Percentiles rank a stretch among this genome's conserved stretches.
Conservation (phyloP, 345 rosid species). For the Psidium guajava region DNA sequence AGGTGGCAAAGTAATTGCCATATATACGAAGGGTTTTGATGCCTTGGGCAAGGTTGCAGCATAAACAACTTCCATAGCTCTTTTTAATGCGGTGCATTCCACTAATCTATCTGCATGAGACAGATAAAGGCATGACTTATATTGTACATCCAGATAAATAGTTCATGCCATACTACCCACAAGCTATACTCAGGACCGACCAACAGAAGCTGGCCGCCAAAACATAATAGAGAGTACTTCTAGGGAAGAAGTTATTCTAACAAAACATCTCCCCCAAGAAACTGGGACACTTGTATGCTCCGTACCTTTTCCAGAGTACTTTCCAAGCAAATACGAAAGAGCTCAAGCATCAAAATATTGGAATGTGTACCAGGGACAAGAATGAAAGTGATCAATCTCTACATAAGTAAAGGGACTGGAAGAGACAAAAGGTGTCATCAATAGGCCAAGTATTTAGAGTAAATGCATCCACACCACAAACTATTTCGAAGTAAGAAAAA, state of each 20-base stretch:
- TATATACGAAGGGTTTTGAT: conserved; percentile 82
- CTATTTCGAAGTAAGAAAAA: neutral
- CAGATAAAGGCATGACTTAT: neutral
- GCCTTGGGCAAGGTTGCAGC: conserved; percentile 94
- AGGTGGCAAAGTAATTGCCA: conserved; percentile 76
- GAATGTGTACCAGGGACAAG: neutral
- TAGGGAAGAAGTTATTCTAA: neutral
- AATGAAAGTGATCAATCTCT: neutral
- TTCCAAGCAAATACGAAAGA: neutral
- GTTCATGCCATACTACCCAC: neutral
- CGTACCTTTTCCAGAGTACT: neutral
- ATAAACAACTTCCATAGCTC: conserved; percentile 89
- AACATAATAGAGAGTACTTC: neutral
- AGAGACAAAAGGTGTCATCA: neutral
- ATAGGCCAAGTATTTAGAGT: neutral
- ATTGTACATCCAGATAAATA: neutral
- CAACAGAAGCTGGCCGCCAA: neutral
- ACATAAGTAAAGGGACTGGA: neutral
- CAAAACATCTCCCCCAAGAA: neutral
- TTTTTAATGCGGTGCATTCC: conserved; percentile 82
- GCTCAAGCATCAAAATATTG: neutral
- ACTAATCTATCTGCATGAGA: conserved; percentile 72
- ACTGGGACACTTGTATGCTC: neutral
- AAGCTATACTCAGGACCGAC: neutral
- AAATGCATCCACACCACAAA: neutral